A percentile compares a stretch with the other conserved stretches of the same genome.
Evolutionary conservation across 306 rosid species (phyloP).

Genomic region (Herpetospermum pedunculosum): DNA sequence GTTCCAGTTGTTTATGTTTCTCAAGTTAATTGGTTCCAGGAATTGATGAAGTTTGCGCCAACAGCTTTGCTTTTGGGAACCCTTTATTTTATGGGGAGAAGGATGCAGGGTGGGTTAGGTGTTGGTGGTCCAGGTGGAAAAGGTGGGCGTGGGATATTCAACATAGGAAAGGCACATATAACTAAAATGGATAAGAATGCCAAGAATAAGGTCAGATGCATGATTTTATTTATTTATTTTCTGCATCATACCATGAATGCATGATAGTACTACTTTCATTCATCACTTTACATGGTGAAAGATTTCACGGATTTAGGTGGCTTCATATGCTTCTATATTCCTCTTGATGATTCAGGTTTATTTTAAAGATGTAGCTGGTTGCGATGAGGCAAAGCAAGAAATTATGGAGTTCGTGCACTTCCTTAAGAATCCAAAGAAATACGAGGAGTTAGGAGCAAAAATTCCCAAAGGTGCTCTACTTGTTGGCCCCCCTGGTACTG

Average conservation of each 20-base stretch:
- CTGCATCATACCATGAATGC: background rate
- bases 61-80: conserved; percentile 54
- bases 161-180: conserved; percentile 78
- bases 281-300: background rate
- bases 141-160: conserved; percentile 79
- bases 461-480: conserved; percentile 91
- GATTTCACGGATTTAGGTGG: background rate
- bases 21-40: conserved; percentile 67
- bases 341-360: conserved; percentile 31
- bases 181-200: conserved; percentile 81
- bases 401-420: conserved; percentile 95
- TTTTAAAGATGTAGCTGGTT: conserved; percentile 95
- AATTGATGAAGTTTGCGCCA: conserved; percentile 61
- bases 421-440: conserved; percentile 83
- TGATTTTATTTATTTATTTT: background rate
- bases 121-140: conserved; percentile 42
- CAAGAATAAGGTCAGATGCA: conserved; percentile 57
- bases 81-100: conserved; percentile 51
- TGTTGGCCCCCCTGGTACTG: conserved; percentile 97
- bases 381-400: conserved; percentile 94
- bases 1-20: conserved; percentile 73
- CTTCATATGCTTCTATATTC: background rate
- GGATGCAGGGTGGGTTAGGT: conserved; percentile 75
- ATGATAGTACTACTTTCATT: background rate
- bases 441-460: conserved; percentile 92